Base-by-base conservation (phyloP, 1,284 basidiomycete species). In the Xerocomus amazonicus region DNA sequence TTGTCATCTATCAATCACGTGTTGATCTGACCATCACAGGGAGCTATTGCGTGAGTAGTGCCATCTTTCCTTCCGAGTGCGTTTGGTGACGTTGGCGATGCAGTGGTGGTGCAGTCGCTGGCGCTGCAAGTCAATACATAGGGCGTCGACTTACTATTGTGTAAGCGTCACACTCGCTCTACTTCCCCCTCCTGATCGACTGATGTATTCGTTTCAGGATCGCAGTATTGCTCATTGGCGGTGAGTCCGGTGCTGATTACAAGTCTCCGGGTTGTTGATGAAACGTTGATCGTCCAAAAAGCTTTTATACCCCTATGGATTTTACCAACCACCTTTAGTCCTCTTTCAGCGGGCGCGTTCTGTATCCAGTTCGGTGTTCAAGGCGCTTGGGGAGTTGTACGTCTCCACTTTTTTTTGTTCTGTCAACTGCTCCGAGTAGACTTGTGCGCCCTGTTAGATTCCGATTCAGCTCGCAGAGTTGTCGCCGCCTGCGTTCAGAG, bases 401-500 rank as follows among this genome's bases (percentile, higher is more conserved):
- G 78, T 70, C 12, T n/a, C 27, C 29, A 7, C 3, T 23, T n/a
- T 32, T 19, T 10, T 19, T 19, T 34, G 23, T 36, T 35, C 9
- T 43, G 59, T 65, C 14, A 4, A 38, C n/a, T 34, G 9, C 19
- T 23, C 19, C 4, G 13, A 23, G 13, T 38, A 39, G n/a, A 52
- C 23, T 13, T 16, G 26, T 9, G 37, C 37, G 10, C n/a, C 1
- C 3, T 6, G 26, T 16, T 59, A 86, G 73, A 86, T 92, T 56
- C 90, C 90, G 1, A 90, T 92, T 62, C 86, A 90, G 65, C 77
- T 97, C 7, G 80, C 86, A 7, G 96, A 97, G 67, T 82, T 96
- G 68, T 87, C 90, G 0, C 92, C 93, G 0, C 85, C 93, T 7
- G 92, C 91, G 0, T 98, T 96, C 79, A 79, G 95, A 47, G 92